Conservation (phyloP, 2,329 filamentous ascomycete genomes). For the Knufia fluminis region DNA sequence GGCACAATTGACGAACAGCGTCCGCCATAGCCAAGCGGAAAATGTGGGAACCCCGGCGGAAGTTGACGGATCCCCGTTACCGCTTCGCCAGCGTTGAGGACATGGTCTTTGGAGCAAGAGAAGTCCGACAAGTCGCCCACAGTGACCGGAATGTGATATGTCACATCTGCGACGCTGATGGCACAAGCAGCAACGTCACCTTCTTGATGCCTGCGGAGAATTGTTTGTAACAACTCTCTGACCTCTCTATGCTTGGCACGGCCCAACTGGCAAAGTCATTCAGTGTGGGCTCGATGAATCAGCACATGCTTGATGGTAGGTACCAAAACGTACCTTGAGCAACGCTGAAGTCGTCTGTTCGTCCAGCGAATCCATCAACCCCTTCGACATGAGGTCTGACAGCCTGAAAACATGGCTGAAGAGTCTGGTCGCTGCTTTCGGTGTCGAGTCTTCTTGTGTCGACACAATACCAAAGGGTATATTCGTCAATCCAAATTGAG, state of each 20-base stretch:
- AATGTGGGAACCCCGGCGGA: constrained; percentile 10
- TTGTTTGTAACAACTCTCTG: constrained; percentile 30
- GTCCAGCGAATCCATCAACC: constrained; percentile 24
- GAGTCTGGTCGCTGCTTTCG: constrained; percentile 44
- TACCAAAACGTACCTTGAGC: constrained; percentile 9
- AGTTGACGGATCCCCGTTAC: not conserved
- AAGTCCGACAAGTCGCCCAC: constrained; percentile 52
- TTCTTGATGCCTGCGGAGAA: not conserved
- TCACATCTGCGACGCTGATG: constrained; percentile 32
- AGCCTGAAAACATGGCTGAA: constrained; percentile 46
- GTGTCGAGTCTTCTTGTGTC: constrained; percentile 28
- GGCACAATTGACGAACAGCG: constrained; percentile 63
- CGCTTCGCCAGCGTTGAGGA: constrained; percentile 37
- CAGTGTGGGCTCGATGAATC: constrained; percentile 29
- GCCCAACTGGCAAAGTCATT: constrained; percentile 44
- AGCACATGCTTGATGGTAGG: not conserved
- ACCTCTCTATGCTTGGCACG: constrained; percentile 32
- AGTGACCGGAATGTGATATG: constrained; percentile 46
- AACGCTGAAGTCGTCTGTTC: constrained; percentile 24
- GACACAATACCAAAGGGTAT: constrained; percentile 48
- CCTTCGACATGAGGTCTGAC: constrained; percentile 30
- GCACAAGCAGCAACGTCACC: constrained; percentile 9
- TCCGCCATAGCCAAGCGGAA: constrained; percentile 14
- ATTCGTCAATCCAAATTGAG: constrained; percentile 31
- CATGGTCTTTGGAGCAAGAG: constrained; percentile 45